Evolutionary conservation across 768 basidiomycete species (phyloP).

Genomic region (Infundibulicybe gibba): DNA sequence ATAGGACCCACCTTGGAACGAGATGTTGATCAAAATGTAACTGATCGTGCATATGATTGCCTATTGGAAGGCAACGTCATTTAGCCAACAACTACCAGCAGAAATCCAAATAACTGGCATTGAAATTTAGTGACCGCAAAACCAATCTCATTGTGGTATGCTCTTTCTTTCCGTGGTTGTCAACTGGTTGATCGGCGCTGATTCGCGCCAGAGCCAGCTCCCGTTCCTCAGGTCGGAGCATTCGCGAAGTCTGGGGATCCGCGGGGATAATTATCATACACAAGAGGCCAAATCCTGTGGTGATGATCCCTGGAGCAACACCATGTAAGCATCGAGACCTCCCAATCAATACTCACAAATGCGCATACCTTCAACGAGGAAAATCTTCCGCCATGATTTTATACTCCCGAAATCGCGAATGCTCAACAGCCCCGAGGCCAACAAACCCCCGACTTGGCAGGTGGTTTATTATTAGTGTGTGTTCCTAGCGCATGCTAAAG

Average conservation of each 20-base stretch:
- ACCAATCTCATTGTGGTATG: constrained; percentile 23
- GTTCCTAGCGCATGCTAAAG: background rate
- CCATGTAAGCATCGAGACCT: too few species aligned
- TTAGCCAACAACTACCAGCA: background rate
- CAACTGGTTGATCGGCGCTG: constrained; percentile 27
- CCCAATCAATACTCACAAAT: too few species aligned
- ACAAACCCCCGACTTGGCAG: constrained; percentile 29
- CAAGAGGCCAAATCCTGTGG: constrained; percentile 29
- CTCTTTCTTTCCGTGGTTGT: constrained; percentile 23
- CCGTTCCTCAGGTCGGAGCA: constrained; percentile 29
- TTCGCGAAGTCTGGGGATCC: constrained; percentile 27
- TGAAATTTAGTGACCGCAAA: constrained; percentile 25
- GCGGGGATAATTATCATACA: constrained; percentile 31
- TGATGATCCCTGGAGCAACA: constrained; percentile 25
- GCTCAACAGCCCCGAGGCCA: constrained; percentile 32
- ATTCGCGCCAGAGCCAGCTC: constrained; percentile 29
- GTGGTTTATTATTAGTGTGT: background rate
- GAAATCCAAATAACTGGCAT: constrained; percentile 13
- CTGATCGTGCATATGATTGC: constrained; percentile 14
- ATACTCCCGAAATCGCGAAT: constrained; percentile 27
- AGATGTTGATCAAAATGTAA: constrained; percentile 23
- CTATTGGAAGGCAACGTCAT: constrained; percentile 3
- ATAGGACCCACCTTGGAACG: constrained; percentile 18
- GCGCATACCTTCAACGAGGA: constrained; percentile 34
- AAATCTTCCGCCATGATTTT: constrained; percentile 34